A percentile compares a stretch with the other conserved stretches of the same genome.
Conservation (phyloP, 148 eudicot genomes). For the Chenopodium suecicum region DNA sequence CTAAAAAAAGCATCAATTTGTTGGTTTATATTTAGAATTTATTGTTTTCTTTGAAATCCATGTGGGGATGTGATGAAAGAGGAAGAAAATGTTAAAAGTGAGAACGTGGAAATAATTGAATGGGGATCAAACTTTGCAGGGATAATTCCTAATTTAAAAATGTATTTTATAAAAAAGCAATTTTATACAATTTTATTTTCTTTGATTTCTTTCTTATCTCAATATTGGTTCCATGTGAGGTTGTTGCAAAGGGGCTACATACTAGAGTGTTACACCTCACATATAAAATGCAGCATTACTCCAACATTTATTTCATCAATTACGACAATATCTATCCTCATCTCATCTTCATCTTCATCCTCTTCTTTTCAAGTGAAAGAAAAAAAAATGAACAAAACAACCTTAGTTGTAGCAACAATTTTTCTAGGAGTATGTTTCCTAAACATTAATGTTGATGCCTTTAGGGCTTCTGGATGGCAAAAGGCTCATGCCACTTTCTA, state of each 20-base stretch:
- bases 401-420: constrained; percentile 19
- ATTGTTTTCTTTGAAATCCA: constrained; percentile 33
- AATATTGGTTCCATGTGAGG: constrained; percentile 35
- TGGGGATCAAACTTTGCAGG: constrained; percentile 28
- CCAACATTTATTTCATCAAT: constrained; percentile 23
- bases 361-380: background rate
- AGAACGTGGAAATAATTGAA: constrained; percentile 64
- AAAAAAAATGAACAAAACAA: constrained; percentile 29
- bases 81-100: constrained; percentile 25
- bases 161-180: background rate
- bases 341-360: constrained; percentile 9
- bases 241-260: constrained; percentile 26
- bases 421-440: constrained; percentile 31
- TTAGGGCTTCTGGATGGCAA: constrained; percentile 54
- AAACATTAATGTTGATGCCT: constrained; percentile 36
- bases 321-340: constrained; percentile 10
- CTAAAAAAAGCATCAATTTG: constrained; percentile 29
- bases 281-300: constrained; percentile 21
- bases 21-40: constrained; percentile 20
- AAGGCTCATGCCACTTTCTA: constrained; percentile 76
- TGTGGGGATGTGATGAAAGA: constrained; percentile 41
- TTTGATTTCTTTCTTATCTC: background rate
- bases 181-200: background rate
- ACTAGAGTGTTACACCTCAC: background rate
- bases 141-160: constrained; percentile 17